These are phyloP conservation scores for Tolypocladium sp. DNA, from an alignment of 2,329 filamentous ascomycete genomes.

Conservation along the genomic window DNA sequence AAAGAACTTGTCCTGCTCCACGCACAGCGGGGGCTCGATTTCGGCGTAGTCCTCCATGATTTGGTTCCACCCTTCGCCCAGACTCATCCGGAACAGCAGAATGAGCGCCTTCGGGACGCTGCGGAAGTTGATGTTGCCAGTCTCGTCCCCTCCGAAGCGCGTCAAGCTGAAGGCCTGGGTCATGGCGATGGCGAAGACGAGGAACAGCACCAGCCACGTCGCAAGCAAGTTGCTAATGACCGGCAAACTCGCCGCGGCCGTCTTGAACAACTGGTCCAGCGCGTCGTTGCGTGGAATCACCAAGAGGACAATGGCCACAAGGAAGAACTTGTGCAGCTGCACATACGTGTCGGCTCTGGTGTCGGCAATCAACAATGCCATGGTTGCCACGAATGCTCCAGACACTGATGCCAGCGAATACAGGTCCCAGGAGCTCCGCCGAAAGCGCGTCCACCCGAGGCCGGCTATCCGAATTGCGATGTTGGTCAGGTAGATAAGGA, in stretches of 20 bases:
- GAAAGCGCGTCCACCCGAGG: conserved; percentile 84
- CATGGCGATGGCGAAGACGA: conserved; percentile 92
- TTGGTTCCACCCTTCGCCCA: conserved; percentile 92
- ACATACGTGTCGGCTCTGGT: conserved; percentile 54
- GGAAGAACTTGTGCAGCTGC: conserved; percentile 85
- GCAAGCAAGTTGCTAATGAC: conserved; percentile 86
- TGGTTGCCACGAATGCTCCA: conserved; percentile 69
- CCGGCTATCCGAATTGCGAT: conserved; percentile 77
- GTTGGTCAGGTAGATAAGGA: conserved; percentile 73
- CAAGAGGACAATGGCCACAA: conserved; percentile 81
- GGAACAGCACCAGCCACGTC: conserved; percentile 94
- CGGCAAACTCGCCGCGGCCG: conserved; percentile 84
- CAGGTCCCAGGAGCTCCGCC: conserved; percentile 89
- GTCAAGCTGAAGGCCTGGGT: conserved; percentile 95
- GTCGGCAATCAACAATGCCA: conserved; percentile 63
- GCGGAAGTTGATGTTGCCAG: conserved; percentile 79
- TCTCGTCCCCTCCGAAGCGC: conserved; percentile 66
- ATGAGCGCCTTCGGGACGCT: conserved; percentile 91
- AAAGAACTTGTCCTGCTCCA: conserved; percentile 62
- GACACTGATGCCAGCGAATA: conserved; percentile 74
- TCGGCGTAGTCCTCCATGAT: conserved; percentile 92
- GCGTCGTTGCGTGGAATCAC: conserved; percentile 95
- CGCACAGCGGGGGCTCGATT: conserved; percentile 73
- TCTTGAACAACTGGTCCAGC: conserved; percentile 97
- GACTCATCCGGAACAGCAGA: conserved; percentile 84